phyloP scores from a whole-genome alignment of 106 monocot genomes.

The Xerophyta viscosa region DNA sequence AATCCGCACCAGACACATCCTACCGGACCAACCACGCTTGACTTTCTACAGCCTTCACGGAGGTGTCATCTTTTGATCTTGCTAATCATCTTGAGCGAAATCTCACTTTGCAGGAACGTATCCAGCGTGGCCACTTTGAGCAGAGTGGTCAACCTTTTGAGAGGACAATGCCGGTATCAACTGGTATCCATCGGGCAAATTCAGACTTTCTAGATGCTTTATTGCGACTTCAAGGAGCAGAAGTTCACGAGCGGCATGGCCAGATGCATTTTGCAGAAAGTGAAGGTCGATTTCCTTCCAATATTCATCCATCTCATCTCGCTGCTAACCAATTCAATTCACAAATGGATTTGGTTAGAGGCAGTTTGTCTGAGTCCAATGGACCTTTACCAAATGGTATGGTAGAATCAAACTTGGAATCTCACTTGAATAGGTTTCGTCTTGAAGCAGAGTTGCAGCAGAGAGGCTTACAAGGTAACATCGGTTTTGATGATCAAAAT shows the following conservation, averaged over 20 bases:
- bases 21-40: conserved; percentile 33
- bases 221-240: conserved; percentile 48
- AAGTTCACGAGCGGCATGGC: conserved; percentile 31
- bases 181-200: conserved; percentile 22
- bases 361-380: conserved; percentile 29
- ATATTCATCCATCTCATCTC: conserved; percentile 16
- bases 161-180: conserved; percentile 22
- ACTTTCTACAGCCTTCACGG: conserved; percentile 37
- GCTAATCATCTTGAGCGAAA: conserved; percentile 38
- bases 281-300: conserved; percentile 22
- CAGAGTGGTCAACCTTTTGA: conserved; percentile 26
- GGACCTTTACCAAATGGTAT: conserved; percentile 18
- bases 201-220: conserved; percentile 42
- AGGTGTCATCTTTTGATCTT: conserved; percentile 38
- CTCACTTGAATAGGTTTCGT: conserved; percentile 38
- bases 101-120: conserved; percentile 41
- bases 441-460: conserved; percentile 38
- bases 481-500: conserved; percentile 20
- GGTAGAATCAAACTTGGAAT: conserved; percentile 42
- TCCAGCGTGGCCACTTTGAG: conserved; percentile 25
- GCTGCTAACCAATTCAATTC: conserved; percentile 16
- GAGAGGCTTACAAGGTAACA: conserved; percentile 20
- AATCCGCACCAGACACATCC: conserved; percentile 31
- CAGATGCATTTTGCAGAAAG: conserved; percentile 31
- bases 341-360: conserved; percentile 18